Evolutionary conservation across 495 filamentous ascomycete species (phyloP), one percentile per base, ranked within the genome.

Genomic region (Xylaria palmicola): DNA sequence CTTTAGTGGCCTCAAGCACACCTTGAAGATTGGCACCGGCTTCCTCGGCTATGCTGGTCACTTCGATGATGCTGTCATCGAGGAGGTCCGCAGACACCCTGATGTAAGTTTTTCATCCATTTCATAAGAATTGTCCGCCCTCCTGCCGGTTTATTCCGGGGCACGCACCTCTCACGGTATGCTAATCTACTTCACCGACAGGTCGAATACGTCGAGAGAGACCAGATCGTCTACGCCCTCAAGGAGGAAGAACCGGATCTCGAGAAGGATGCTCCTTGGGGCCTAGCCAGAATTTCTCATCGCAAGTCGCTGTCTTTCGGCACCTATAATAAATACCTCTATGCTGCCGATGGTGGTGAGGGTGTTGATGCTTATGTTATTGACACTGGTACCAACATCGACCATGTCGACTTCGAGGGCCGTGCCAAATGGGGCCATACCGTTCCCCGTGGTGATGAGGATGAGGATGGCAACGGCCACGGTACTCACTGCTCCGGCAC

Each of bases 401-500:
- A 92, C 8, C 95, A 99, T 79, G 92, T 93, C 62, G 95, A 99
- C 77, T 99, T 99, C 64, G 93, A 92, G 74, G 95, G 92, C 56
- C 92, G 95, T 72, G 95, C 95, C 52, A 77, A 81, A 67, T 99
- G 95, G 95, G 93, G 93, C 74, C 92, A 96, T 86, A 99, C 95
- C 56, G 90, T 99, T 68, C 95, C 95, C 56, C 59, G 71, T 45
- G 84, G 83, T 60, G 95, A 99, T 70, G 86, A 79, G 41, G 95
- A 99, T 73, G 79, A 83, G 53, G 95, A 99, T 80, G 95, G 95
- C 74, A 99, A 99, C 68, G 95, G 95, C 55, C 95, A 99, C 82
- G 95, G 95, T 67, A 99, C 95, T 64, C 95, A 99, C 84, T 99
- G 95, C 84, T 98, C 95, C 59, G 95, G 95, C 65, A 99, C 95